Evolutionary conservation across 495 filamentous ascomycete species (phyloP).

Genomic region (Achaetomiella virescens): DNA sequence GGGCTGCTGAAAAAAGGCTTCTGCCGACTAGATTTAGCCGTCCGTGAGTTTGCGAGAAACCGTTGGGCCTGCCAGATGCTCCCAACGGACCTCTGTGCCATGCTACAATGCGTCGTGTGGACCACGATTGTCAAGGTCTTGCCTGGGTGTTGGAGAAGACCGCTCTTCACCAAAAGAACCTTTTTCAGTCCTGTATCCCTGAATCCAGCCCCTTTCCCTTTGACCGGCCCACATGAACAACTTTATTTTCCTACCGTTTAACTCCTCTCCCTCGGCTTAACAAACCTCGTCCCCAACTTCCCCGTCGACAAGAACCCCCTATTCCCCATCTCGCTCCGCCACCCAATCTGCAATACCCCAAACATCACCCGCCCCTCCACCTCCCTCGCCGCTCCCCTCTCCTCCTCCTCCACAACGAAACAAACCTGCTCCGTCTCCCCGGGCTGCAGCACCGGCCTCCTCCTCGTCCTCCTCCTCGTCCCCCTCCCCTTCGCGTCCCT

Average conservation of each 20-base stretch:
- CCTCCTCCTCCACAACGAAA: slow-evolving; percentile 72
- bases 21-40: too few species aligned
- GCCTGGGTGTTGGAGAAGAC: too few species aligned
- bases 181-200: background rate
- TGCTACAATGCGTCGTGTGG: too few species aligned
- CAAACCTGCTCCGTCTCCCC: slow-evolving; percentile 88
- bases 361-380: slow-evolving; percentile 59
- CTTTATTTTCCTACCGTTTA: background rate
- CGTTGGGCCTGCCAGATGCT: too few species aligned
- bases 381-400: slow-evolving; percentile 43
- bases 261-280: slow-evolving; percentile 12
- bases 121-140: too few species aligned
- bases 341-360: slow-evolving; percentile 79
- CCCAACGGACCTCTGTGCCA: too few species aligned
- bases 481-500: slow-evolving; percentile 33
- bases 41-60: too few species aligned
- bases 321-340: slow-evolving; percentile 87
- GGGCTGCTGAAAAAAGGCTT: too few species aligned
- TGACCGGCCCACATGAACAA: background rate
- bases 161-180: background rate
- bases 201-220: background rate
- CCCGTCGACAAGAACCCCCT: slow-evolving; percentile 81
- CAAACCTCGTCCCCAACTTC: slow-evolving; percentile 55
- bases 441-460: slow-evolving; percentile 65
- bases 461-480: slow-evolving; percentile 22